phyloP scores from a whole-genome alignment of 169 alveolate genomes.

The Miamiensis avidus region DNA sequence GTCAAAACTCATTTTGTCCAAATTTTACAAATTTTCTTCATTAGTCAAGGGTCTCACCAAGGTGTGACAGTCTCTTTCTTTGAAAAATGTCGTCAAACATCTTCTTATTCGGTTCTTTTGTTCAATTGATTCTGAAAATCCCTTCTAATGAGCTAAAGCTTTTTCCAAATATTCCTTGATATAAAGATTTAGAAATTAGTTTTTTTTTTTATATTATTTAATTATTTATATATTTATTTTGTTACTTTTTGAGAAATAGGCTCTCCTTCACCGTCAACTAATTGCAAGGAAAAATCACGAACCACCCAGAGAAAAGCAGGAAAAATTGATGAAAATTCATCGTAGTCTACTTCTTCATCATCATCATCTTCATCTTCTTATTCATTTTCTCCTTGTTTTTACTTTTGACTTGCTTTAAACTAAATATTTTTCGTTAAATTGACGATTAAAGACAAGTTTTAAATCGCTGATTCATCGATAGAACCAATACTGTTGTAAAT shows the following conservation, averaged over 20 bases:
- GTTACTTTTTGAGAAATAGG: slow-evolving; percentile 55
- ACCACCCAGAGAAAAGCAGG: slow-evolving; percentile 87
- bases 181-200: background rate
- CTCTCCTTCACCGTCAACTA: slow-evolving; percentile 72
- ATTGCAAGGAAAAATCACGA: slow-evolving; percentile 77
- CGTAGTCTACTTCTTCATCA: slow-evolving; percentile 60
- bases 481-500: slow-evolving; percentile 82
- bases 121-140: slow-evolving; percentile 71
- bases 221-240: no score
- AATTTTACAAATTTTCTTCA: slow-evolving; percentile 75
- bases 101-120: slow-evolving; percentile 79
- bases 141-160: slow-evolving; percentile 69
- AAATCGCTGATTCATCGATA: slow-evolving; percentile 83
- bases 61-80: slow-evolving; percentile 83
- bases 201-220: no score
- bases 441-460: slow-evolving; percentile 72
- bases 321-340: slow-evolving; percentile 70
- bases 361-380: slow-evolving; percentile 24
- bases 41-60: slow-evolving; percentile 79
- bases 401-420: slow-evolving; percentile 3
- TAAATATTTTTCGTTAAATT: slow-evolving; percentile 80
- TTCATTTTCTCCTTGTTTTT: no score
- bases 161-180: slow-evolving; percentile 71
- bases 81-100: slow-evolving; percentile 71
- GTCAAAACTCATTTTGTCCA: slow-evolving; percentile 74